Base-by-base conservation (phyloP, 2,329 filamentous ascomycete species). In the Colletotrichum sp. region DNA sequence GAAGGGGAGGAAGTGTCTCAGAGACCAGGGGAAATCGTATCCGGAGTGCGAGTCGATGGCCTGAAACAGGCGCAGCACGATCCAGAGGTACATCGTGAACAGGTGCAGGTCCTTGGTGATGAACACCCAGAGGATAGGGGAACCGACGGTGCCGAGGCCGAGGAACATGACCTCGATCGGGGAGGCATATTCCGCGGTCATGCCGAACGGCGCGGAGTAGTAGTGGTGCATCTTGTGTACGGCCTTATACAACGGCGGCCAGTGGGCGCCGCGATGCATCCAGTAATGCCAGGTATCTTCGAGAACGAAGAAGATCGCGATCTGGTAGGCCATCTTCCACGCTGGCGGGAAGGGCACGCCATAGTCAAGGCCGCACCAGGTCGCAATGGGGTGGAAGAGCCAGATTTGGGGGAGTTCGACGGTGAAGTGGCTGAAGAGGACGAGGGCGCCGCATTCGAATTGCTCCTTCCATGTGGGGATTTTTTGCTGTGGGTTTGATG, bases 221-320 rank as follows among this genome's bases (percentile, higher is more conserved):
- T 97, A 96, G 89, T 99, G 97, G 88, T 99, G 97, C 81, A 99
- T 96, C 89, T 99, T 99, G 91, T 99, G 97, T 82, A 99, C 95
- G 82, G 93, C 91, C 89, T 96, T 98, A 92, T 99, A 99, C 7
- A 99, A 92, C 43, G 96, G 95, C 26, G 95, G 96, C 89, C 95
- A 97, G 90, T 99, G 97, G 87, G 99, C 92, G 61, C 91, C 92
- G 80, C 97, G 95, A 88, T 99, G 97, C 79, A 92, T 93, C 93
- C 96, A 98, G 90, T 99, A 99, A 87, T 99, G 97, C 97, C 97
- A 99, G 79, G 96, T 89, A 86, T 99, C 97, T 86, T 99, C 97
- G 81, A 98, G 87, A 73, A 98, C 91, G 87, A 99, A 99, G 90
- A 98, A 97, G 83, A 98, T 89, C 76, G 93, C 91, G 80, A 99